These are phyloP conservation scores for Cymbidium sinense DNA, from an alignment of 106 monocot species.

Conservation along the genomic window DNA sequence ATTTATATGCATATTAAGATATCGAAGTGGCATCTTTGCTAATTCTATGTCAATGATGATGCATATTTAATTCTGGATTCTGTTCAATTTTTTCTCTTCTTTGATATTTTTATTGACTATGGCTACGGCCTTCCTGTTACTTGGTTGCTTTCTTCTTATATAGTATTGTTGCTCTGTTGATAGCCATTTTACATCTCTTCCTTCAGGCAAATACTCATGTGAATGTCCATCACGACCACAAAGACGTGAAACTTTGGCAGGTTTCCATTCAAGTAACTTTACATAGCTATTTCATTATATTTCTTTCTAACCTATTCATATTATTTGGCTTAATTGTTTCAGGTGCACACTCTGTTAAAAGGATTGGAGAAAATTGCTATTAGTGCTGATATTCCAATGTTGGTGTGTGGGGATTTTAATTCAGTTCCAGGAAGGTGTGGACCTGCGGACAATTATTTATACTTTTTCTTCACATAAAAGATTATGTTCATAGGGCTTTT, in stretches of 20 bases:
- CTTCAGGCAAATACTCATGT: slow-evolving; percentile 58
- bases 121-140: not conserved
- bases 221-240: slow-evolving; percentile 46
- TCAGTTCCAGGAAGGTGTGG: slow-evolving; percentile 78
- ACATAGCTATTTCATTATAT: not conserved
- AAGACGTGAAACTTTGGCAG: slow-evolving; percentile 94
- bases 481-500: not conserved
- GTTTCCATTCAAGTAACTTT: slow-evolving; percentile 19
- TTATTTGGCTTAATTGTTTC: not conserved
- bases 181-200: not conserved
- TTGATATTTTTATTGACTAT: not conserved
- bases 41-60: not conserved
- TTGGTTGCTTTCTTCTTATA: not conserved
- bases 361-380: slow-evolving; percentile 93
- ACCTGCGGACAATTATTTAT: not conserved
- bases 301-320: not conserved
- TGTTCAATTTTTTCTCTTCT: not conserved
- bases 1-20: not conserved
- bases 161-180: not conserved
- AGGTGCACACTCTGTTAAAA: slow-evolving; percentile 95
- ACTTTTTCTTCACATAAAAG: not conserved
- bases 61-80: not conserved
- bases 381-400: slow-evolving; percentile 89
- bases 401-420: slow-evolving; percentile 99
- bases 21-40: not conserved